Base-by-base conservation (phyloP, 2,329 filamentous ascomycete genomes). In the Arthrinium puccinioides region DNA sequence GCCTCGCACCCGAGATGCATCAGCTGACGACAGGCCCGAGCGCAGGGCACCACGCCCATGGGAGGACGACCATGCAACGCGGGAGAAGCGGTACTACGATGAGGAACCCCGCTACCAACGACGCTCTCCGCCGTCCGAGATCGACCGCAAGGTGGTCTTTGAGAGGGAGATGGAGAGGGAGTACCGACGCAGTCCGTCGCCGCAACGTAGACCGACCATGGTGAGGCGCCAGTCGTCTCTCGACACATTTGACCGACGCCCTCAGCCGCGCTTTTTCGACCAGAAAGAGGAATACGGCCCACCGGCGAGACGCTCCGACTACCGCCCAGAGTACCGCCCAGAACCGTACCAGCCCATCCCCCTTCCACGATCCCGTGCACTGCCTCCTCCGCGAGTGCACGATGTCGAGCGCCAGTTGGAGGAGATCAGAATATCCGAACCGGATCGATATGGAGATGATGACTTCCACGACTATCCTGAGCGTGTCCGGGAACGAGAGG, bases 221-320 rank as follows among this genome's bases (percentile, higher is more conserved):
- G 54, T 92, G 35, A 77, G 89, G 40, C 78, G 89, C 29, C 88
- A 94, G 58, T 94, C 87, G 11, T 94, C 87, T 36, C 70, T 95
- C 26, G 89, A 95, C 58, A 94, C 85, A 0, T 95, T 87, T 55
- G 89, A 96, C 60, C 80, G 88, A 33, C 79, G 79, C 20, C 82
- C 85, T 2, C 54, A 61, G 4, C 61, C 61, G 8, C 55, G 57
- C 34, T 67, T 70, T 47, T 69, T 67, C 14, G 33, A 36, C 5
- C 70, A 82, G 25, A 52, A 59, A 26, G 72, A 76, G 28, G 70
- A 76, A 44, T 70, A 69, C 48, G 62, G 66, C 23, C 67, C 72
- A n/a, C 69, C 72, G 8, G 49, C 54, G 18, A 64, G 55, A 38
- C 60, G 71, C 15, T 75, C 79, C 36, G 78, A 84, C 43, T 79